These are phyloP conservation scores for Lasiodiplodia hormozganensis DNA, from an alignment of 2,329 filamentous ascomycete genomes.

Conservation along the genomic window DNA sequence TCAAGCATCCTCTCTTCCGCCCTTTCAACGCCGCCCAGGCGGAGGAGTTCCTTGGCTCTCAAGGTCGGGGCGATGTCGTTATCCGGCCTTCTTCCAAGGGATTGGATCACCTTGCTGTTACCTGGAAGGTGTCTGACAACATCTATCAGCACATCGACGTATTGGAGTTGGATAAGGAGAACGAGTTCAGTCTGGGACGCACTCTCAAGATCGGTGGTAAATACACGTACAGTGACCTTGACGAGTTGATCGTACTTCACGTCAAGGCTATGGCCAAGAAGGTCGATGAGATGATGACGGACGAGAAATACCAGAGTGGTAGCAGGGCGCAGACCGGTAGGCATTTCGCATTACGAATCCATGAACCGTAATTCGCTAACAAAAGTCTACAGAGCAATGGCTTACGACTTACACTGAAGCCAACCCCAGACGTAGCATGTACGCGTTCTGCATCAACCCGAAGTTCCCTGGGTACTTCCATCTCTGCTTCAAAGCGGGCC, in stretches of 20 bases:
- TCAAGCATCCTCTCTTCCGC: slow-evolving; percentile 96
- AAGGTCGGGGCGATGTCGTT: slow-evolving; percentile 86
- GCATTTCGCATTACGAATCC: slow-evolving; percentile 44
- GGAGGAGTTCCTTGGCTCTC: slow-evolving; percentile 88
- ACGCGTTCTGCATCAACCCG: slow-evolving; percentile 93
- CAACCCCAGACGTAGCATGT: slow-evolving; percentile 91
- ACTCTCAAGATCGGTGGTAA: slow-evolving; percentile 85
- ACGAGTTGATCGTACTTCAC: slow-evolving; percentile 96
- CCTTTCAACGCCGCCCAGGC: slow-evolving; percentile 92
- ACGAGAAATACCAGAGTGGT: slow-evolving; percentile 90
- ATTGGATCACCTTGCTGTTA: slow-evolving; percentile 92
- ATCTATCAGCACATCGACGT: slow-evolving; percentile 99
- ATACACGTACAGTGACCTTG: slow-evolving; percentile 92
- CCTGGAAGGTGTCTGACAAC: slow-evolving; percentile 96
- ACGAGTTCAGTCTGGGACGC: slow-evolving; percentile 90
- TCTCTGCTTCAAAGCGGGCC: slow-evolving; percentile 93
- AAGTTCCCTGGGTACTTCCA: slow-evolving; percentile 94
- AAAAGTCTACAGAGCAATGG: slow-evolving; percentile 78
- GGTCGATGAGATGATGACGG: slow-evolving; percentile 92
- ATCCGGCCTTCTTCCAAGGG: slow-evolving; percentile 96
- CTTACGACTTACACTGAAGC: slow-evolving; percentile 94
- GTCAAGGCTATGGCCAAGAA: slow-evolving; percentile 98
- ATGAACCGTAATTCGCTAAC: slow-evolving; percentile 28
- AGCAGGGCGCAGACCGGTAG: slow-evolving; percentile 84
- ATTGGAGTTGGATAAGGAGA: slow-evolving; percentile 94